A percentile compares a stretch with the other conserved stretches of the same genome.
Conservation (phyloP, 1,139 yeast species). For the Kodamaea sp. region DNA sequence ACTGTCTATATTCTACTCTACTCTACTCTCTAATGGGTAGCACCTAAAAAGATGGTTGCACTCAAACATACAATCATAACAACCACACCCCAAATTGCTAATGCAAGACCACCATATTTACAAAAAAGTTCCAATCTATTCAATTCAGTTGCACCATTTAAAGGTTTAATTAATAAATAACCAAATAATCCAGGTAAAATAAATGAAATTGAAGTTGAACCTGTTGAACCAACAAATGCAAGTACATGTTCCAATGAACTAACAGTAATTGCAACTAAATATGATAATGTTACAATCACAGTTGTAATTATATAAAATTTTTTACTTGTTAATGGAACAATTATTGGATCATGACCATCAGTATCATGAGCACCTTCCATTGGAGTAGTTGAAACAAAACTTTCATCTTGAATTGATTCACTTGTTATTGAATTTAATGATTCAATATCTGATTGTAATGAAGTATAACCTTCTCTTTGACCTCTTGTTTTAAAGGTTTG, state of each 20-base stretch:
- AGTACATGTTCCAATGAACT: constrained; percentile 78
- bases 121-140: constrained; percentile 40
- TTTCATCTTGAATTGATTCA: constrained; percentile 26
- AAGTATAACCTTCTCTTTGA: constrained; percentile 14
- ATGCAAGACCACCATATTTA: constrained; percentile 56
- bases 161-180: constrained; percentile 55
- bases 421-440: constrained; percentile 16
- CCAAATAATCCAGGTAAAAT: constrained; percentile 92
- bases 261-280: constrained; percentile 72
- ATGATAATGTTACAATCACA: constrained; percentile 57
- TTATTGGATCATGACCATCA: constrained; percentile 48
- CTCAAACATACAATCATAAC: constrained; percentile 78
- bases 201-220: constrained; percentile 89
- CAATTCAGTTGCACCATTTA: constrained; percentile 31
- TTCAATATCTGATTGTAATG: constrained; percentile 16
- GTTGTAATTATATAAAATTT: constrained; percentile 66
- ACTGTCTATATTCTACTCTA: background rate
- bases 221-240: constrained; percentile 93
- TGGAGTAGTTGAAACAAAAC: constrained; percentile 45
- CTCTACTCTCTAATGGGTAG: constrained; percentile 32
- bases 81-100: constrained; percentile 71
- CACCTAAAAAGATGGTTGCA: constrained; percentile 67
- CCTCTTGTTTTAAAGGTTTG: constrained; percentile 10
- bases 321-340: constrained; percentile 49
- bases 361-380: constrained; percentile 50